phyloP scores from a whole-genome alignment of 2,329 filamentous ascomycete species.

The Periconia digitata region DNA sequence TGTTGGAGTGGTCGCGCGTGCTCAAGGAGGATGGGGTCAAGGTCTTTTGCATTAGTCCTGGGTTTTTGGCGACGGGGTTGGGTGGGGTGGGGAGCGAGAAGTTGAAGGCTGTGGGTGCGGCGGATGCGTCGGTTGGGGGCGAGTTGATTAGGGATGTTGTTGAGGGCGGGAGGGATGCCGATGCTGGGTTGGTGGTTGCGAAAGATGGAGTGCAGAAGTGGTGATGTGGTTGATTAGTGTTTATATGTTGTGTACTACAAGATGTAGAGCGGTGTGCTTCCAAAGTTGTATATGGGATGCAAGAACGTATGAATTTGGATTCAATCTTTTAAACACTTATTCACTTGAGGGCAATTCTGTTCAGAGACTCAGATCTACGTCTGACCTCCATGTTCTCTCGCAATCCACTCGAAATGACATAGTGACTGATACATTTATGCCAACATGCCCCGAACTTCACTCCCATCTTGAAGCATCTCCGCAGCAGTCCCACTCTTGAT shows the following conservation, averaged over 20 bases:
- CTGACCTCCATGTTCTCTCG: too few species aligned
- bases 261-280: too few species aligned
- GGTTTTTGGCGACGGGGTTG: slow-evolving; percentile 50
- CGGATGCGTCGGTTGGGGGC: slow-evolving; percentile 40
- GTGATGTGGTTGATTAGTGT: slow-evolving; percentile 15
- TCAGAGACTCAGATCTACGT: too few species aligned
- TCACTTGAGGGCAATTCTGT: too few species aligned
- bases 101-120: slow-evolving; percentile 42
- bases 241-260: too few species aligned
- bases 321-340: too few species aligned
- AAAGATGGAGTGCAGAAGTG: slow-evolving; percentile 42
- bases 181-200: slow-evolving; percentile 42
- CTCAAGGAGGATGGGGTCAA: slow-evolving; percentile 51
- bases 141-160: slow-evolving; percentile 43
- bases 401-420: background rate
- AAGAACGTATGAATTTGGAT: too few species aligned
- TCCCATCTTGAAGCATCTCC: slow-evolving; percentile 39
- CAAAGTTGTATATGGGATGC: too few species aligned
- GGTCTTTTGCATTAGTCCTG: slow-evolving; percentile 50
- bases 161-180: slow-evolving; percentile 43
- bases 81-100: slow-evolving; percentile 36
- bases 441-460: slow-evolving; percentile 38
- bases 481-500: slow-evolving; percentile 37
- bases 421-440: slow-evolving; percentile 12
- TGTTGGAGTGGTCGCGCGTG: slow-evolving; percentile 50